A percentile compares a stretch with the other conserved stretches of the same genome.
Evolutionary conservation across 805 yeast species (phyloP).

Genomic region (Cephaloascus fragrans): DNA sequence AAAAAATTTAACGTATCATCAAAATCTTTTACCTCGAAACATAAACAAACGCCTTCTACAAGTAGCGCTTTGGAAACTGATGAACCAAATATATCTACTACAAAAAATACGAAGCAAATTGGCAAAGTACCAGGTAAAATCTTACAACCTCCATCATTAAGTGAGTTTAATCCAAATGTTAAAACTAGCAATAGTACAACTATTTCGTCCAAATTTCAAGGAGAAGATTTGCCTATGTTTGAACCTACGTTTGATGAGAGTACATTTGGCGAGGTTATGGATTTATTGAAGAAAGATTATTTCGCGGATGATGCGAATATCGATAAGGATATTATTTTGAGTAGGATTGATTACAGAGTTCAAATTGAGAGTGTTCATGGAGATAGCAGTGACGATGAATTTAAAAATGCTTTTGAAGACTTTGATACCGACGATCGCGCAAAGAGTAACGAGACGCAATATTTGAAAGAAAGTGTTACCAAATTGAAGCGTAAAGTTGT

Average conservation of each 20-base stretch:
- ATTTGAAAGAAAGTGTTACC: neutral
- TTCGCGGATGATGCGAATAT: conserved; percentile 6
- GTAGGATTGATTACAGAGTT: too few relatives aligned
- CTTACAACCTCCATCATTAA: neutral
- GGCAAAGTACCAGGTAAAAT: too few relatives aligned
- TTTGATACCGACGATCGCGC: conserved; percentile 3
- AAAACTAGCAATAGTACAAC: neutral
- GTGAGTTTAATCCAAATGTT: neutral
- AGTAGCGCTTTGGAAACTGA: too few relatives aligned
- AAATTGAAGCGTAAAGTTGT: neutral
- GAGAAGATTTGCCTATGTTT: neutral
- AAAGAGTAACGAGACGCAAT: neutral
- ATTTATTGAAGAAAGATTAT: neutral
- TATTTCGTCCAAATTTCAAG: neutral
- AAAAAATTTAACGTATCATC: neutral
- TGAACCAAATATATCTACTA: too few relatives aligned
- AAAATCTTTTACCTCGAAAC: neutral
- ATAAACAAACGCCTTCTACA: neutral
- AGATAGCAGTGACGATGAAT: neutral
- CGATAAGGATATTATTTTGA: neutral
- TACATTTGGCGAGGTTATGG: neutral
- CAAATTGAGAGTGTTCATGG: too few relatives aligned
- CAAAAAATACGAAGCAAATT: neutral
- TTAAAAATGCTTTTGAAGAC: conserved; percentile 1
- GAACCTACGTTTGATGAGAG: neutral